Evolutionary conservation across 352 stramenopile genomes (phyloP), one percentile per base, ranked within the genome.

Genomic region (Blastocystis sp.): DNA sequence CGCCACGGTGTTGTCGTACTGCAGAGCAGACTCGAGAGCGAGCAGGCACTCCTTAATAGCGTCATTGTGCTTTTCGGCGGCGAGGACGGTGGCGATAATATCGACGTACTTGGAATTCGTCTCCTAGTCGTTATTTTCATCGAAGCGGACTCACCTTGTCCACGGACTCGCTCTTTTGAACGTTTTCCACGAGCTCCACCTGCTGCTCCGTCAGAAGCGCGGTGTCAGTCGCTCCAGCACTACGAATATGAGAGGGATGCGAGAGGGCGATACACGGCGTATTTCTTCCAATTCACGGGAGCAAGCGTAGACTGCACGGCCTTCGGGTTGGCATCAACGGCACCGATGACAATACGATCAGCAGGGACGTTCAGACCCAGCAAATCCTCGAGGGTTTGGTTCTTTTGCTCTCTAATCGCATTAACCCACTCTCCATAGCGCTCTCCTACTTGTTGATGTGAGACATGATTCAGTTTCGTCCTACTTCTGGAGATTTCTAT

Each of bases 251-350:
- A 24, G 43, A 63, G 43, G 19, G 10, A 38, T 48, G 21, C 52
- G 19, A 21, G 28, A 54, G 66, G 19, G 19, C 17, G n/a, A 42
- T 65, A 81, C 71, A 81, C 28, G 17, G 71, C 43, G 71, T 63
- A 81, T 81, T 81, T 81, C 57, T 57, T 63, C 71, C 71, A 81
- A 19, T 81, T 38, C 21, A 81, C 28, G 11, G 62, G 40, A 40
- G 34, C 40, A 28, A 28, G 11, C 17, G 24, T 28, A 34, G 24
- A 17, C n/a, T 34, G 21, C 40, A 34, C 62, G 2, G 11, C n/a
- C 1, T 10, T 9, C 40, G 24, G 24, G 1, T 69, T 28, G 4
- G 28, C 57, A 6, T 81, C 71, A 48, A 59, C 71, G 24, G 45
- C n/a, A 40, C 45, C 28, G 21, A 81, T 24, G 14, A 81, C 71